Conservation (phyloP, 1,284 basidiomycete species). For the Dichomitus squalens region DNA sequence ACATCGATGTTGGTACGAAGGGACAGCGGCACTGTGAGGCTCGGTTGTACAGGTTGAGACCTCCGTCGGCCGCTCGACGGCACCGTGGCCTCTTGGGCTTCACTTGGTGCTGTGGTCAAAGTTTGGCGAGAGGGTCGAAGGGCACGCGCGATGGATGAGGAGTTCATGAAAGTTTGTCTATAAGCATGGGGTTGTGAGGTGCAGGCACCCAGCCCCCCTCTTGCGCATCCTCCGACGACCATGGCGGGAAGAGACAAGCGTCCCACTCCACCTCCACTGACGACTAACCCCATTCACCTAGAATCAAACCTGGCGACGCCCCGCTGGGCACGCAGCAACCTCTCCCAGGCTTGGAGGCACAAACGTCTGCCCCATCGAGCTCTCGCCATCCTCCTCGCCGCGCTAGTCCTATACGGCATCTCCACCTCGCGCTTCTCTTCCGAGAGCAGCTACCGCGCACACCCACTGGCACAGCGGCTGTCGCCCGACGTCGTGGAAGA, state of each 20-base stretch:
- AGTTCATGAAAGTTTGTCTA: slow-evolving; percentile 15
- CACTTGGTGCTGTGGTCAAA: background rate
- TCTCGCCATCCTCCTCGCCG: slow-evolving; percentile 22
- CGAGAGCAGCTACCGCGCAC: background rate
- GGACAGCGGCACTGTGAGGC: background rate
- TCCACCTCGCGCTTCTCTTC: slow-evolving; percentile 21
- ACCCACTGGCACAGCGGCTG: slow-evolving; percentile 21
- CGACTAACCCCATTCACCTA: background rate
- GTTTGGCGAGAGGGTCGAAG: background rate
- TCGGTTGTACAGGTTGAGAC: too few species aligned
- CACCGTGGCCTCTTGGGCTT: background rate
- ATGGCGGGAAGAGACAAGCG: background rate
- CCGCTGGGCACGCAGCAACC: background rate
- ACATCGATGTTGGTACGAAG: too few species aligned
- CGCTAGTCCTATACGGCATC: slow-evolving; percentile 21
- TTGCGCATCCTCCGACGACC: background rate
- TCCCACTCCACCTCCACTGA: background rate
- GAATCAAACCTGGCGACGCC: background rate
- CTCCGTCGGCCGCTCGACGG: background rate
- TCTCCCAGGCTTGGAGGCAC: background rate
- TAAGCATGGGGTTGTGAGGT: slow-evolving; percentile 5
- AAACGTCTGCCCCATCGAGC: slow-evolving; percentile 14
- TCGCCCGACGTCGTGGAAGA: slow-evolving; percentile 47
- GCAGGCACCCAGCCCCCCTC: background rate
- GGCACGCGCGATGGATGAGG: slow-evolving; percentile 19